phyloP scores from a whole-genome alignment of 495 filamentous ascomycete genomes.

The Tetracladium setigerum region DNA sequence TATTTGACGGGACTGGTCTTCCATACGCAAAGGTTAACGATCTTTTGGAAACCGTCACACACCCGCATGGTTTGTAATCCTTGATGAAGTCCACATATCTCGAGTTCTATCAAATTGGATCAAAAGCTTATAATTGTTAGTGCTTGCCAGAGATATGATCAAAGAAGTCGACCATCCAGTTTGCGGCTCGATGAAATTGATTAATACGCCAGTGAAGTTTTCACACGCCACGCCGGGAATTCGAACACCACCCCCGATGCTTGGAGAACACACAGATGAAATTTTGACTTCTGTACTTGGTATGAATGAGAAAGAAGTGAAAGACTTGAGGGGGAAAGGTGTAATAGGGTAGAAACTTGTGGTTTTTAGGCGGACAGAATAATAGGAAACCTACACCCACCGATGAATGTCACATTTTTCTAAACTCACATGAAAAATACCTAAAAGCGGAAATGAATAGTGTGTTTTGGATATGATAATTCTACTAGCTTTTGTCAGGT shows the following conservation, averaged over 20 bases:
- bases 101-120: background rate
- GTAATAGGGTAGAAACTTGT: constrained; percentile 46
- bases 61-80: constrained; percentile 58
- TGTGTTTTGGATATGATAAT: too few relatives aligned
- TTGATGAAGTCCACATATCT: background rate
- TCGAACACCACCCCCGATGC: constrained; percentile 67
- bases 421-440: too few relatives aligned
- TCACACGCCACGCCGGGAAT: constrained; percentile 68
- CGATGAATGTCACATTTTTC: too few relatives aligned
- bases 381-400: too few relatives aligned
- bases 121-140: constrained; percentile 18
- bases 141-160: constrained; percentile 76
- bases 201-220: constrained; percentile 91
- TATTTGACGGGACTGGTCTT: constrained; percentile 86
- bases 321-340: constrained; percentile 54
- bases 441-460: too few relatives aligned
- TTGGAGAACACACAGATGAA: constrained; percentile 89
- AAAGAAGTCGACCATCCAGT: constrained; percentile 69
- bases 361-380: too few relatives aligned
- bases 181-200: constrained; percentile 77
- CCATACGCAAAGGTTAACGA: constrained; percentile 94
- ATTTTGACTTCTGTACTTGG: constrained; percentile 56
- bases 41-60: constrained; percentile 70
- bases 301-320: constrained; percentile 51
- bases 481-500: too few relatives aligned